A percentile compares a stretch with the other conserved stretches of the same genome.
Conservation (phyloP, 192 early-diverging fungal species). For the Chytriomyces confervae region DNA sequence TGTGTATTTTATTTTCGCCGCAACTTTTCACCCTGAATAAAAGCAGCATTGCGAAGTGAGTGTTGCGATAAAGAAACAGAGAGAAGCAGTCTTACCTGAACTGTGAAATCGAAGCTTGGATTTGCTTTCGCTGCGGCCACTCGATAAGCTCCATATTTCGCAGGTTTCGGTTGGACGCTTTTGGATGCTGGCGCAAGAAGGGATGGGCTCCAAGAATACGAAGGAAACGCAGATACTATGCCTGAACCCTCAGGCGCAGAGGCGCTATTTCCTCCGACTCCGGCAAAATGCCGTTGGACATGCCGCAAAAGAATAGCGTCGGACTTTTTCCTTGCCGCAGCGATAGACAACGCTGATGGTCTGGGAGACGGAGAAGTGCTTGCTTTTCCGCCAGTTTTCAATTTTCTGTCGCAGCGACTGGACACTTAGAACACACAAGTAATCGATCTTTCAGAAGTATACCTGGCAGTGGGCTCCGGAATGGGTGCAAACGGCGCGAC, state of each 20-base stretch:
- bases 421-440: background rate
- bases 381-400: background rate
- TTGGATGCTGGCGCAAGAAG: conserved; percentile 3
- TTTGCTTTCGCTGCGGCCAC: background rate
- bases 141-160: background rate
- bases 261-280: background rate
- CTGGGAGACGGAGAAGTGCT: background rate
- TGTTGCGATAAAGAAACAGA: background rate
- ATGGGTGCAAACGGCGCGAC: background rate
- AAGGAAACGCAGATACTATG: conserved; percentile 15
- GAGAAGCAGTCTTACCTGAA: background rate
- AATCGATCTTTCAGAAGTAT: background rate
- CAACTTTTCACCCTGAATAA: conserved; percentile 9
- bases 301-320: conserved; percentile 20
- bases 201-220: conserved; percentile 3
- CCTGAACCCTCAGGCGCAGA: background rate
- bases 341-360: background rate
- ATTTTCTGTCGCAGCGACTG: background rate
- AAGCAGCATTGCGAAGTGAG: background rate
- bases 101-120: conserved; percentile 23
- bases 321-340: background rate
- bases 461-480: no score
- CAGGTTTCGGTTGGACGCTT: background rate
- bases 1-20: background rate
- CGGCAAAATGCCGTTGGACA: conserved; percentile 10